Conservation (phyloP, 768 basidiomycete species). For the Macrolepiota albuminosa region DNA sequence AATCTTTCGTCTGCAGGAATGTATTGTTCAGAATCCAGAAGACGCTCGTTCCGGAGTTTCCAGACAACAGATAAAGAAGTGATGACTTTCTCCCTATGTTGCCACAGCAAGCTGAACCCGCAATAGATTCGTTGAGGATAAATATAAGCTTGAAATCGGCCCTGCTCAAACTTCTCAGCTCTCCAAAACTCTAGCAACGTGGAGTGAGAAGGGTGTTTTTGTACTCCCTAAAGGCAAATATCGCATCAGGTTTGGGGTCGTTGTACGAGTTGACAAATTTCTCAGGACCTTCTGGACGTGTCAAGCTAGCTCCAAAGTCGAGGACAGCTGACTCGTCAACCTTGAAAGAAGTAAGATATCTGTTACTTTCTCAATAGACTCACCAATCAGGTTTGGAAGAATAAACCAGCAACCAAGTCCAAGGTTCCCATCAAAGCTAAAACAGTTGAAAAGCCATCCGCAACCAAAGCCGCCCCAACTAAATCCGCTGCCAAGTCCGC, state of each 20-base stretch:
- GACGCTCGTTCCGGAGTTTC: conserved; percentile 84
- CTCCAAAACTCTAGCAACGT: conserved; percentile 73
- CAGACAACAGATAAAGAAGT: conserved; percentile 93
- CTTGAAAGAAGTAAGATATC: conserved; percentile 34
- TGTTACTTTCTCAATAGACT: conserved; percentile 11
- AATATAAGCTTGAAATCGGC: conserved; percentile 78
- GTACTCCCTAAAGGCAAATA: conserved; percentile 78
- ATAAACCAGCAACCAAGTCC: conserved; percentile 31
- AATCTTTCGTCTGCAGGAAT: conserved; percentile 52
- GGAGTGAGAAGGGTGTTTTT: conserved; percentile 80
- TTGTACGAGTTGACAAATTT: conserved; percentile 1
- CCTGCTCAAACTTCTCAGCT: conserved; percentile 76
- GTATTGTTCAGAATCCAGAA: conserved; percentile 66
- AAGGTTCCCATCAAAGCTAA: conserved; percentile 20
- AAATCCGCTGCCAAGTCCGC: conserved; percentile 28
- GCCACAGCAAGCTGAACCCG: conserved; percentile 13
- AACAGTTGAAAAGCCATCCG: conserved; percentile 20
- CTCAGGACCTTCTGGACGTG: conserved; percentile 63
- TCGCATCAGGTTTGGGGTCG: not conserved
- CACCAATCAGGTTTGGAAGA: conserved; percentile 19
- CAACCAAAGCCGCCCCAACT: conserved; percentile 18
- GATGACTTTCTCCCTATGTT: conserved; percentile 14
- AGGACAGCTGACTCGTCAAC: conserved; percentile 33
- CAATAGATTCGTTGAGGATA: conserved; percentile 74
- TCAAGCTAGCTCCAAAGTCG: conserved; percentile 61